Conservation (phyloP, 2,329 filamentous ascomycete genomes). For the Akanthomyces lecanii region DNA sequence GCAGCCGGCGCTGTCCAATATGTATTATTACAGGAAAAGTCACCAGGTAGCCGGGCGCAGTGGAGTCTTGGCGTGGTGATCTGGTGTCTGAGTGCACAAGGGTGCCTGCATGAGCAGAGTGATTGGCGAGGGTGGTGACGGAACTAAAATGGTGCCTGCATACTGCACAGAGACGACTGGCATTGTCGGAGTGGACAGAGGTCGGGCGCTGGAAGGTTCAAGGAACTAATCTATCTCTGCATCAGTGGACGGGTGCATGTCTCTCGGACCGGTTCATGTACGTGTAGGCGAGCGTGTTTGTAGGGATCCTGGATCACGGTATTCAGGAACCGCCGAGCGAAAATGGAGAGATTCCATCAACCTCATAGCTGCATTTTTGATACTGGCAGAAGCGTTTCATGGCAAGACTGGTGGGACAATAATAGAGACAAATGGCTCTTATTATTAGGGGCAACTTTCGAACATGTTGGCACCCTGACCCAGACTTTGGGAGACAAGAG, state of each 20-base stretch:
- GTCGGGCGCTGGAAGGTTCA: background rate
- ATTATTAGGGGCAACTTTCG: background rate
- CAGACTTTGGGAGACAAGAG: background rate
- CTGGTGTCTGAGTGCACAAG: background rate
- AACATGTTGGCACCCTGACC: background rate
- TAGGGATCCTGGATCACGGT: background rate
- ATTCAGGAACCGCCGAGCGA: background rate
- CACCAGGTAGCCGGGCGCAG: background rate
- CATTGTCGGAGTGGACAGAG: background rate
- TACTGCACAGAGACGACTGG: background rate
- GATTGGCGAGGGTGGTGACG: slow-evolving; percentile 6
- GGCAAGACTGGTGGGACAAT: background rate
- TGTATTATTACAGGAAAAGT: background rate
- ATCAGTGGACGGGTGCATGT: slow-evolving; percentile 1
- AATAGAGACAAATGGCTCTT: background rate
- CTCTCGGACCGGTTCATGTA: slow-evolving; percentile 5
- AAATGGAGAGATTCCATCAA: background rate
- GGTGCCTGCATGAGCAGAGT: background rate
- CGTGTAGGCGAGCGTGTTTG: background rate
- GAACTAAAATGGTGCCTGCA: background rate
- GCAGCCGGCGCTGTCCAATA: too few relatives aligned
- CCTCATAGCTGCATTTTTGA: too few relatives aligned
- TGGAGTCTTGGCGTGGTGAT: slow-evolving; percentile 6
- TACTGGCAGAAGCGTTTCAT: background rate
- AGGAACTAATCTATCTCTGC: background rate